Base-by-base conservation (phyloP, 345 rosid species). In the Euclidium syriacum region DNA sequence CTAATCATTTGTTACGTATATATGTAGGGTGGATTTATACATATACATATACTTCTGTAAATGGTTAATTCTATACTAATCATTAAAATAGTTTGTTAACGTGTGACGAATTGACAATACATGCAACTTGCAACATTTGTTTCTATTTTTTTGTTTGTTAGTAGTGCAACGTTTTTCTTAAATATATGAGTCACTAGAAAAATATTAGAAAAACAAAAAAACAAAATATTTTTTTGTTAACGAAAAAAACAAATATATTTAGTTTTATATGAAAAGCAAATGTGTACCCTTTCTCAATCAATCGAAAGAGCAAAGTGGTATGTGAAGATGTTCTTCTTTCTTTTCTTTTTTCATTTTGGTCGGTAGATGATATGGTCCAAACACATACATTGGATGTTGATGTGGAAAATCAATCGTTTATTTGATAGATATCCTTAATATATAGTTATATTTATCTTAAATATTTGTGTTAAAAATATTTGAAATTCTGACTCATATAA, bases 381-480 rank as follows among this genome's bases (percentile, higher is more conserved):
- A 23, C 10, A 54, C 74, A 70, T 70, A 62, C 63, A 62, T 35
- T 70, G 74, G 74, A 53, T 27, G 67, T 26, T 26, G 57, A 53
- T 15, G 50, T 42, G 19, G 55, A 69, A 62, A 18, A 4, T 41
- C 40, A 47, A 41, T 16, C 23, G 27, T 52, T 68, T 67, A 7
- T 34, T 48, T 24, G 48, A 14, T 56, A 22, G 0, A 55, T 12
- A 8, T 58, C 1, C 5, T 25, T 14, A 6, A 11, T 18, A 34
- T 12, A 16, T 7, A 15, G 6, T 39, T 39, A 15, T n/a, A 6
- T 35, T 5, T 5, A 34, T 22, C n/a, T n/a, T n/a, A n/a, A n/a
- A 20, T 20, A 8, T 3, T 33, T 22, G n/a, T n/a, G n/a, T n/a
- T n/a, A n/a, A n/a, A n/a, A n/a, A n/a, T n/a, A n/a, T n/a, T 6